These are phyloP conservation scores for Penicillium sp. DNA, from an alignment of 2,329 filamentous ascomycete species.

Conservation along the genomic window DNA sequence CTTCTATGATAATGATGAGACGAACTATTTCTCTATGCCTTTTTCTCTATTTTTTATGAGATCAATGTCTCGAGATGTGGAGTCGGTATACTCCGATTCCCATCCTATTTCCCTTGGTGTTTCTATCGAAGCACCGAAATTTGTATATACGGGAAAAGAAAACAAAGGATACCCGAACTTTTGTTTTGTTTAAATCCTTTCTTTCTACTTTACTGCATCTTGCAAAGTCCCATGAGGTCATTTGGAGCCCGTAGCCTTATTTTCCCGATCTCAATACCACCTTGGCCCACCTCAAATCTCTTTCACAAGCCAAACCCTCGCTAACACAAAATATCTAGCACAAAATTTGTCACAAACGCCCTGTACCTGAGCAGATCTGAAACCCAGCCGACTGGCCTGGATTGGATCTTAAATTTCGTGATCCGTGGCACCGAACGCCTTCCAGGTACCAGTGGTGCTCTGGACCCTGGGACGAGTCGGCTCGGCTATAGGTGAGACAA, in stretches of 20 bases:
- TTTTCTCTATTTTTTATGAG: not conserved
- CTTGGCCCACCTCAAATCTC: not conserved
- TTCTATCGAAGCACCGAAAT: not conserved
- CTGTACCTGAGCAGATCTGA: conserved; percentile 11
- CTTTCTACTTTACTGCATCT: not conserved
- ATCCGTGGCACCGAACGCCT: conserved; percentile 6
- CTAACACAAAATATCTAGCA: not conserved
- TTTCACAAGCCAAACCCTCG: not conserved
- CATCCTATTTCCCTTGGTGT: not conserved
- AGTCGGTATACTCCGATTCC: not conserved
- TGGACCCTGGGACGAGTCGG: conserved; percentile 1
- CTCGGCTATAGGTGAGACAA: conserved; percentile 2
- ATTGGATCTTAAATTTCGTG: conserved; percentile 9
- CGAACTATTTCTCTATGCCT: not conserved
- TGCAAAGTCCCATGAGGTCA: not conserved
- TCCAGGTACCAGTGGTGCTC: conserved; percentile 16
- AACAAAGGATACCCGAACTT: not conserved
- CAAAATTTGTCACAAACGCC: not conserved
- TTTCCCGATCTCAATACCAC: not conserved
- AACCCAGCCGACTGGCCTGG: conserved; percentile 2
- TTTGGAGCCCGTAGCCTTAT: not conserved
- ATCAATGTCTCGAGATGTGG: not conserved
- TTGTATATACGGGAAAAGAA: not conserved
- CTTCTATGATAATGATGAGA: conserved; percentile 7
- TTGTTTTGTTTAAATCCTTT: too few species aligned